A percentile compares a stretch with the other conserved stretches of the same genome.
These are phyloP conservation scores for Aspergillus viridinutans DNA, from an alignment of 2,329 filamentous ascomycete species.

Conservation along the genomic window DNA sequence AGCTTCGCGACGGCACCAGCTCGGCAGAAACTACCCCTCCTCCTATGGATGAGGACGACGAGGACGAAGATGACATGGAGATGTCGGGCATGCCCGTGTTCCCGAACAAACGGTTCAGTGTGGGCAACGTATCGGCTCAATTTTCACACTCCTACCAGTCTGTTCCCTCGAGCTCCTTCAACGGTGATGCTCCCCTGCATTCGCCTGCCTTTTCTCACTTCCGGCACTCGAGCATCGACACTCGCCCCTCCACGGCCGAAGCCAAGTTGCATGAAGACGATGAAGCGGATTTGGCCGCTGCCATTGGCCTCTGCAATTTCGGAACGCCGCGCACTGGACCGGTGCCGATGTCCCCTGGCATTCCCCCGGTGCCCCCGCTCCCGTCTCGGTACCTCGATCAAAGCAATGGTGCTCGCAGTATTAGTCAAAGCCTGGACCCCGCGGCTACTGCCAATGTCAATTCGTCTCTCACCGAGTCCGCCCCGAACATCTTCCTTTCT, in stretches of 20 bases:
- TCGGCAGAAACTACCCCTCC: conserved; percentile 92
- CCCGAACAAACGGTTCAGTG: conserved; percentile 55
- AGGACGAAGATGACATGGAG: conserved; percentile 28
- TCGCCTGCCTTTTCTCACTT: conserved; percentile 53
- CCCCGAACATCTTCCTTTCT: conserved; percentile 39
- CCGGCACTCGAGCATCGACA: conserved; percentile 71
- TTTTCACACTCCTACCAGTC: conserved; percentile 82
- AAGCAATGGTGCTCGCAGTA: conserved; percentile 61
- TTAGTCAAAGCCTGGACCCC: conserved; percentile 50
- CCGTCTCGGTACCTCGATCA: conserved; percentile 71
- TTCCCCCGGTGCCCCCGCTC: conserved; percentile 82
- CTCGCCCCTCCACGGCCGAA: conserved; percentile 74
- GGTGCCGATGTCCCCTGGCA: conserved; percentile 62
- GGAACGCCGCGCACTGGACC: conserved; percentile 69
- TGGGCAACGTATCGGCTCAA: conserved; percentile 36
- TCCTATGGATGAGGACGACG: conserved; percentile 60
- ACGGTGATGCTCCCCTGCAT: conserved; percentile 48
- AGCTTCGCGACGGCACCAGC: conserved; percentile 67
- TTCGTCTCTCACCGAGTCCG: conserved; percentile 32
- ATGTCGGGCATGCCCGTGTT: conserved; percentile 50
- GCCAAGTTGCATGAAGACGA: conserved; percentile 71
- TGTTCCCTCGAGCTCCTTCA: conserved; percentile 53
- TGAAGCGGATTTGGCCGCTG: conserved; percentile 81
- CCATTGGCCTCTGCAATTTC: conserved; percentile 85
- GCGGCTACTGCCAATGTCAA: conserved; percentile 28